phyloP scores from a whole-genome alignment of 768 basidiomycete genomes.

The Kondoa subrosea region DNA sequence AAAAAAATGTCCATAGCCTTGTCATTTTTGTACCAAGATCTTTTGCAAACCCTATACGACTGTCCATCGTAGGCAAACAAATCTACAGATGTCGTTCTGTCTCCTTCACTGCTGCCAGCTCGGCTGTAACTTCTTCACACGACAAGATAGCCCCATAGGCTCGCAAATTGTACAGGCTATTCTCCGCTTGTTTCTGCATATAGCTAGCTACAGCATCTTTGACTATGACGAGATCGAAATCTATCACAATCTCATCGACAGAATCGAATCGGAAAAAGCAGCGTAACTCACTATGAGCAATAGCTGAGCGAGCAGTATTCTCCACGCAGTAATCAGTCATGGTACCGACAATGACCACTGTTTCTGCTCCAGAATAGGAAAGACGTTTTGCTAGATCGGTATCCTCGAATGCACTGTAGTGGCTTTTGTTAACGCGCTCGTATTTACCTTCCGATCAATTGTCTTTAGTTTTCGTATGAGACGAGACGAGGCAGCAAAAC shows the following conservation, averaged over 20 bases:
- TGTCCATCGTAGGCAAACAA: not conserved
- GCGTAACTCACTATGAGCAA: not conserved
- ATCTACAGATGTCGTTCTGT: not conserved
- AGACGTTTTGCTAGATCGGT: not conserved
- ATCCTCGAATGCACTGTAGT: not conserved
- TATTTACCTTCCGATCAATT: not conserved
- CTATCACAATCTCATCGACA: not conserved
- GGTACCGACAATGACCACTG: not conserved
- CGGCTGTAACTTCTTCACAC: not conserved
- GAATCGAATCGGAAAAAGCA: not conserved
- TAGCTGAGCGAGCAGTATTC: not conserved
- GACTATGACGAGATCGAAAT: not conserved
- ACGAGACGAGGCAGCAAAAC: not conserved
- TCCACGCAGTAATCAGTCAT: not conserved
- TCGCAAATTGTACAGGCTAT: not conserved
- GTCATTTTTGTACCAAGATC: no score
- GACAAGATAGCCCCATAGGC: not conserved
- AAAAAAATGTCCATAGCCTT: no score
- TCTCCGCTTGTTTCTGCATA: not conserved
- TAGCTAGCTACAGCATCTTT: not conserved
- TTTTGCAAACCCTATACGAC: no score
- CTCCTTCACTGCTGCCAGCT: not conserved
- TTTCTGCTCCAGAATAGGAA: not conserved
- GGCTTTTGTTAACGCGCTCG: not conserved
- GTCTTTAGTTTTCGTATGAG: not conserved